Evolutionary conservation across 768 basidiomycete species (phyloP).

Genomic region (Tylopilus rubrobrunneus): DNA sequence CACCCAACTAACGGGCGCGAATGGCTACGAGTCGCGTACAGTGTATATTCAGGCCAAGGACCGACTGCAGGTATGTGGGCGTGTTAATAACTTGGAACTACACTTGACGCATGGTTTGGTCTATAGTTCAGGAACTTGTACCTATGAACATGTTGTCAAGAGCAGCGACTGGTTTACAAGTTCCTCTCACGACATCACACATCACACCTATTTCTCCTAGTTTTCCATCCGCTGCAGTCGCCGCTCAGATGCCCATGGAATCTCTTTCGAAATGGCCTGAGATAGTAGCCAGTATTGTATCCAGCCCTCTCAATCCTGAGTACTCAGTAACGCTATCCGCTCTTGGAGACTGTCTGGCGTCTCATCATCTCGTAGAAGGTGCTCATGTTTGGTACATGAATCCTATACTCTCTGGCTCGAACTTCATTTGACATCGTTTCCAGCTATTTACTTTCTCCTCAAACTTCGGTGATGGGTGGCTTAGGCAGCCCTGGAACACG

Average conservation of each 20-base stretch:
- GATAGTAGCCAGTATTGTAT: conserved; percentile 77
- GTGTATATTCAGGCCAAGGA: conserved; percentile 82
- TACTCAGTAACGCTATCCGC: conserved; percentile 73
- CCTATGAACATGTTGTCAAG: conserved; percentile 53
- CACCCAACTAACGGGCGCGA: conserved; percentile 54
- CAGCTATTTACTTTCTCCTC: conserved; percentile 85
- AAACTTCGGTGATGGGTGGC: conserved; percentile 71
- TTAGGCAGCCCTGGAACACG: conserved; percentile 64
- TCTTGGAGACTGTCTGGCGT: conserved; percentile 77
- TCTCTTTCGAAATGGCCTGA: conserved; percentile 80
- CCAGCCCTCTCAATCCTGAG: conserved; percentile 64
- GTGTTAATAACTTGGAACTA: not conserved
- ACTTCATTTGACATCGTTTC: conserved; percentile 4
- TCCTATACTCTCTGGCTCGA: not conserved
- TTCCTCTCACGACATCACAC: conserved; percentile 31
- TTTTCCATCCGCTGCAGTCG: conserved; percentile 44
- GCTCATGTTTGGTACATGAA: conserved; percentile 81
- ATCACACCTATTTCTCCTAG: conserved; percentile 63
- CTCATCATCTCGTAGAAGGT: conserved; percentile 73
- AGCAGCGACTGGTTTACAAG: conserved; percentile 36
- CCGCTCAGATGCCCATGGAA: conserved; percentile 53
- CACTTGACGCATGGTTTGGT: conserved; percentile 2
- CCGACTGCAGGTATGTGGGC: conserved; percentile 56
- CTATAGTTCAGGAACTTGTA: conserved; percentile 68
- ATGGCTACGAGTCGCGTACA: conserved; percentile 74